These are phyloP conservation scores for Hypsizygus ulmarius DNA, from an alignment of 1,284 basidiomycete species.

Conservation along the genomic window DNA sequence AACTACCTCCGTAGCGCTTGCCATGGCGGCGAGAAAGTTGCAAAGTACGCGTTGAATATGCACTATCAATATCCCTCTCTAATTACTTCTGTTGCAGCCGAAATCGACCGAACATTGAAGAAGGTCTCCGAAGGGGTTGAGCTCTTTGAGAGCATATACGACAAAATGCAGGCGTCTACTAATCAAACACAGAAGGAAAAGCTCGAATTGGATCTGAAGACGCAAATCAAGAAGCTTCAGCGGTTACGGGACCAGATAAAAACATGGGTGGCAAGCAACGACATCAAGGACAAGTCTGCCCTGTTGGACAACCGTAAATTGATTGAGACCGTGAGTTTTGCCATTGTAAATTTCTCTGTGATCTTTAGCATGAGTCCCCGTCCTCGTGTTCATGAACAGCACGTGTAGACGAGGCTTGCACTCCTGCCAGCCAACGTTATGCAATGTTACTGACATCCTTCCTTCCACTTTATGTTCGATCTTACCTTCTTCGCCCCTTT, in stretches of 20 bases:
- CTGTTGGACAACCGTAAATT: constrained; percentile 92
- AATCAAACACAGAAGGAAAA: constrained; percentile 98
- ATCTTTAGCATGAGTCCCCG: constrained; percentile 8
- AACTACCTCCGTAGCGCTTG: constrained; percentile 26
- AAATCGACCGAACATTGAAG: constrained; percentile 96
- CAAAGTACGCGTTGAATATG: constrained; percentile 53
- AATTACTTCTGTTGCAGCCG: constrained; percentile 51
- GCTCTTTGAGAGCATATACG: constrained; percentile 92
- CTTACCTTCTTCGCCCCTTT: constrained; percentile 16
- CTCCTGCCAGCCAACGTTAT: constrained; percentile 11
- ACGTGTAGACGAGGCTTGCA: constrained; percentile 18
- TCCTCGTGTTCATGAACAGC: constrained; percentile 16
- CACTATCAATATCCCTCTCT: neutral
- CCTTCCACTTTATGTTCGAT: constrained; percentile 23
- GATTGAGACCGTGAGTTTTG: constrained; percentile 89
- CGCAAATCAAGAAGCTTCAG: constrained; percentile 99
- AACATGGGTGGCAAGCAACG: constrained; percentile 96
- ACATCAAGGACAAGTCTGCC: constrained; percentile 98
- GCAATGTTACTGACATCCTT: constrained; percentile 25
- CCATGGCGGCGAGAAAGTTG: constrained; percentile 80
- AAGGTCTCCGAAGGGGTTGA: constrained; percentile 93
- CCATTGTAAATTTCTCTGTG: constrained; percentile 4
- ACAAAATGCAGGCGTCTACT: constrained; percentile 92
- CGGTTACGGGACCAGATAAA: constrained; percentile 98
- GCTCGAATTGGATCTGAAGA: constrained; percentile 92